These are phyloP conservation scores for Tuber umbilicatum DNA, from an alignment of 495 filamentous ascomycete genomes.

Conservation along the genomic window DNA sequence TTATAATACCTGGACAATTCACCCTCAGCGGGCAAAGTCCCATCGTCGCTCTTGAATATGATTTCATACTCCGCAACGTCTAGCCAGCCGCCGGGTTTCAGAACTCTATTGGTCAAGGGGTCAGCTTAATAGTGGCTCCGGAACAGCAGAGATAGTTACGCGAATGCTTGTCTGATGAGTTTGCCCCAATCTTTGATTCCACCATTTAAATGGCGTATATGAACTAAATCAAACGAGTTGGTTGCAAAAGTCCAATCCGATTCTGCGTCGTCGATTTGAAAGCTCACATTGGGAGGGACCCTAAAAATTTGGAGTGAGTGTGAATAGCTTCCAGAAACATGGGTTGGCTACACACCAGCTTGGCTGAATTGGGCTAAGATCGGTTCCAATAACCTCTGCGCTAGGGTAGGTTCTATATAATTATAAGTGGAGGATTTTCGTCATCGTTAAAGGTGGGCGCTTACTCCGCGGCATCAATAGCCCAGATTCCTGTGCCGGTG, in stretches of 20 bases:
- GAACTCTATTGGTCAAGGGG: background rate
- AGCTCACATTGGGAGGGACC: constrained; percentile 49
- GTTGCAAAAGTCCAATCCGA: constrained; percentile 49
- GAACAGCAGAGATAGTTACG: constrained; percentile 36
- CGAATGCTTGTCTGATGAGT: constrained; percentile 37
- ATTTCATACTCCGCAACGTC: constrained; percentile 23
- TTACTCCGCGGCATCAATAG: constrained; percentile 48
- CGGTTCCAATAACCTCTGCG: constrained; percentile 44
- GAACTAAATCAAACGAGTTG: constrained; percentile 46
- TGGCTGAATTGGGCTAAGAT: constrained; percentile 48
- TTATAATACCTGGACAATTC: constrained; percentile 18
- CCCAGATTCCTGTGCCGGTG: constrained; percentile 65
- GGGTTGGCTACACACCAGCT: constrained; percentile 39
- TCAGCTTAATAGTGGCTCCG: background rate
- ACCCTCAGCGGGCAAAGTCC: constrained; percentile 12
- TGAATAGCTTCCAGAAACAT: background rate
- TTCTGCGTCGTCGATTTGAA: constrained; percentile 51
- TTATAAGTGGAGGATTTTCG: constrained; percentile 5
- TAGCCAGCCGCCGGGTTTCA: constrained; percentile 34
- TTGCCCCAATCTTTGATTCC: constrained; percentile 30
- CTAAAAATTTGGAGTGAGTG: constrained; percentile 15
- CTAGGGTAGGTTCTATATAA: constrained; percentile 42
- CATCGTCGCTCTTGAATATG: constrained; percentile 26
- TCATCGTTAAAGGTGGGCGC: background rate
- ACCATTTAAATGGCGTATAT: constrained; percentile 42